Conservation (phyloP, 345 rosid genomes). For the Hirschfeldia incana region DNA sequence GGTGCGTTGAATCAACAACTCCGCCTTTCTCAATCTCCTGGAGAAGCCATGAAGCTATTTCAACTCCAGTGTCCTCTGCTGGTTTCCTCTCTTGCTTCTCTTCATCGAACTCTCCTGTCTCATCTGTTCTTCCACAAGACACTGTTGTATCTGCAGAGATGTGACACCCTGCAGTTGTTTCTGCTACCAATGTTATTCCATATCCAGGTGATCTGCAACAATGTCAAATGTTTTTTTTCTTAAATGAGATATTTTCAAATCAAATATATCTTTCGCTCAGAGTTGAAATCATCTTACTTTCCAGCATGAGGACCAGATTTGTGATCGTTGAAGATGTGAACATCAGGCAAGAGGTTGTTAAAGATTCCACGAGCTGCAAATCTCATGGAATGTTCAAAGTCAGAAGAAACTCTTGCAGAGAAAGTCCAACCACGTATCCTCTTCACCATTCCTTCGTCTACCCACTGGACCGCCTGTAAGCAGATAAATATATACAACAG, state of each 20-base stretch:
- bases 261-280: not conserved
- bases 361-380: constrained; percentile 90
- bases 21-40: constrained; percentile 91
- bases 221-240: not conserved
- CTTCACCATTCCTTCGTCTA: constrained; percentile 89
- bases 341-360: constrained; percentile 85
- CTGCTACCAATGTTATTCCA: constrained; percentile 90
- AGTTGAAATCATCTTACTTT: constrained; percentile 57
- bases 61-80: constrained; percentile 76
- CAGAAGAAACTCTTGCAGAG: constrained; percentile 69
- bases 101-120: constrained; percentile 53
- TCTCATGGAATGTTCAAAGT: constrained; percentile 77
- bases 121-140: constrained; percentile 50
- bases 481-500: not conserved
- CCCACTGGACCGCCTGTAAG: constrained; percentile 70
- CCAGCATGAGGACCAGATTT: constrained; percentile 77
- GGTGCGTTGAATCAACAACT: constrained; percentile 92
- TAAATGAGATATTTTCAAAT: not conserved
- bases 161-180: constrained; percentile 84
- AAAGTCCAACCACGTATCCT: constrained; percentile 85
- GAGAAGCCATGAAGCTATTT: constrained; percentile 80
- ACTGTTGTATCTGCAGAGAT: constrained; percentile 75
- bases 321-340: constrained; percentile 73
- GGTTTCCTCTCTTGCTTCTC: constrained; percentile 62
- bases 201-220: constrained; percentile 86